Evolutionary conservation across 73 alveolate species (phyloP).

Genomic region (Diophrys sp.): DNA sequence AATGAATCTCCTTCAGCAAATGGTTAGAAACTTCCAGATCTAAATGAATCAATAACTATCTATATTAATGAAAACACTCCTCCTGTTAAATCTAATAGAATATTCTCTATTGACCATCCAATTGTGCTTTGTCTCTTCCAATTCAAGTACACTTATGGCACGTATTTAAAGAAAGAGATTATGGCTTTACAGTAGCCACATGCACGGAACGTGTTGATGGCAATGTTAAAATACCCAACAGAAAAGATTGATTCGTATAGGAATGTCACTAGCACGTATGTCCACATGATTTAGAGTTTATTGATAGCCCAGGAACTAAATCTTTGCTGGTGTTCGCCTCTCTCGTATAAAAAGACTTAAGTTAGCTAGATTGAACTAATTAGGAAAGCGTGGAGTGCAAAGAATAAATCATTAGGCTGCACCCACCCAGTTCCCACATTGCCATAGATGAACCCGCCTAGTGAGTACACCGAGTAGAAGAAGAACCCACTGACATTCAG

Average conservation of each 20-base stretch:
- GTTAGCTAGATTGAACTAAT: conserved; percentile 61
- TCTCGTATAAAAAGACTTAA: conserved; percentile 36
- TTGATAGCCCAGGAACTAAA: conserved; percentile 35
- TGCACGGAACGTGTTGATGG: conserved; percentile 40
- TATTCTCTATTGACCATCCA: conserved; percentile 94
- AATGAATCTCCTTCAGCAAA: conserved; percentile 57
- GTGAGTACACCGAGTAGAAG: conserved; percentile 69
- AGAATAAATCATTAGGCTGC: conserved; percentile 74
- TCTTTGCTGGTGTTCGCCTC: conserved; percentile 27
- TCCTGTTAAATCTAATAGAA: conserved; percentile 90
- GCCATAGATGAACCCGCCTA: conserved; percentile 71
- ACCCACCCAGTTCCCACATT: conserved; percentile 77
- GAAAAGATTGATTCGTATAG: conserved; percentile 4
- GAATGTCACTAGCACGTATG: conserved; percentile 9
- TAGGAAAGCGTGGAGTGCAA: conserved; percentile 88
- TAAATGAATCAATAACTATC: conserved; percentile 67
- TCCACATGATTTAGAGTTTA: conserved; percentile 12
- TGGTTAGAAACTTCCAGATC: conserved; percentile 41
- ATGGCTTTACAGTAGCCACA: conserved; percentile 88
- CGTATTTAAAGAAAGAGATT: conserved; percentile 85
- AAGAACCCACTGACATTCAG: conserved; percentile 86
- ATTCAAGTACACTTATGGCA: conserved; percentile 84
- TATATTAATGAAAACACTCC: conserved; percentile 78
- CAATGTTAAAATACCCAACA: conserved; percentile 4
- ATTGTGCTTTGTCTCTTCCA: conserved; percentile 80